phyloP scores from a whole-genome alignment of 2,329 filamentous ascomycete genomes.

The Phyllosticta capitalensis region DNA sequence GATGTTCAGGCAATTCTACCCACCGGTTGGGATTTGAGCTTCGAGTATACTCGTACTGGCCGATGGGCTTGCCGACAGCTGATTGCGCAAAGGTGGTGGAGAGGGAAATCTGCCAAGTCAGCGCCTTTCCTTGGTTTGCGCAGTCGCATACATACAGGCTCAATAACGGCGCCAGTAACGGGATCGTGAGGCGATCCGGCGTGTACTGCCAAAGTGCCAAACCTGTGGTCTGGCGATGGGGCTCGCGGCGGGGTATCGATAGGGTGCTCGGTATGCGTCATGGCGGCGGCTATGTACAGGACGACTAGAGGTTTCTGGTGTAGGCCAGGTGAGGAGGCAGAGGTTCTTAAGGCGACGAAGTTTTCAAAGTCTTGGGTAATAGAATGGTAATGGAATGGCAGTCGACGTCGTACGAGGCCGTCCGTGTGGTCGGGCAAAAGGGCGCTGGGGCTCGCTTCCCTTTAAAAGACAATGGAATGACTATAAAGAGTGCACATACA shows the following conservation, averaged over 20 bases:
- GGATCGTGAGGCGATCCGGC: conserved; percentile 87
- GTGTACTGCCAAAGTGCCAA: conserved; percentile 92
- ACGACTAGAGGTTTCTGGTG: background rate
- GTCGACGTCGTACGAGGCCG: background rate
- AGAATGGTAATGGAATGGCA: background rate
- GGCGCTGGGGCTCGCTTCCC: background rate
- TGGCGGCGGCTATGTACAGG: conserved; percentile 14
- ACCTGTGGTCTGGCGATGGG: conserved; percentile 65
- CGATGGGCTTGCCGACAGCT: conserved; percentile 76
- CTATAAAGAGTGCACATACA: background rate
- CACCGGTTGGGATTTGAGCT: conserved; percentile 84
- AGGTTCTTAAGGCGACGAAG: background rate
- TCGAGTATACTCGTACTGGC: conserved; percentile 85
- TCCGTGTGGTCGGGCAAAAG: background rate
- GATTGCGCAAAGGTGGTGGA: conserved; percentile 95
- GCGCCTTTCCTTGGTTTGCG: conserved; percentile 1
- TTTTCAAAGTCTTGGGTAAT: background rate
- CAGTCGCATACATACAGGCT: conserved; percentile 45
- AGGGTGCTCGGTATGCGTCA: conserved; percentile 40
- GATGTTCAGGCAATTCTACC: conserved; percentile 8
- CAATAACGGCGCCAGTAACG: conserved; percentile 87
- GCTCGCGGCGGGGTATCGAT: conserved; percentile 66
- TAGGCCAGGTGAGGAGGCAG: background rate
- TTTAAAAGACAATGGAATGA: background rate
- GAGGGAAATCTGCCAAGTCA: conserved; percentile 60